Evolutionary conservation across 306 rosid genomes (phyloP).

Genomic region (Trichosanthes truncata): DNA sequence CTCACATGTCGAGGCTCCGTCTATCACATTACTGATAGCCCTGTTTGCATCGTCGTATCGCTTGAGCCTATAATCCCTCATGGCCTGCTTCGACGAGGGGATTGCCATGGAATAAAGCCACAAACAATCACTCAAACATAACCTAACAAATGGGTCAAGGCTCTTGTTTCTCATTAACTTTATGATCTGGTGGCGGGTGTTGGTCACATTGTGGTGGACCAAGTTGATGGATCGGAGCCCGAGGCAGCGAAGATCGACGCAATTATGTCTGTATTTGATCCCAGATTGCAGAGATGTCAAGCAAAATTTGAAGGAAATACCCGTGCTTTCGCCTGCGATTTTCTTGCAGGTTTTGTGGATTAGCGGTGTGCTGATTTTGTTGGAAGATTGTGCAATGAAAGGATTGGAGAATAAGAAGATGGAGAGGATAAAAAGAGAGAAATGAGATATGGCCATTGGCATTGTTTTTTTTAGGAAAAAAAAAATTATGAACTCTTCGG

Average conservation of each 20-base stretch:
- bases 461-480: not conserved
- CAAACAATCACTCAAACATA: constrained; percentile 41
- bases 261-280: not conserved
- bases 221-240: constrained; percentile 12
- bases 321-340: not conserved
- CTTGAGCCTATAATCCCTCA: constrained; percentile 26
- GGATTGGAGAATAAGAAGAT: not conserved
- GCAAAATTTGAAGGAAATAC: constrained; percentile 9
- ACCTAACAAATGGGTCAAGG: constrained; percentile 4
- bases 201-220: not conserved
- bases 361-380: not conserved
- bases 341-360: constrained; percentile 5
- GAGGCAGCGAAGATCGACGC: constrained; percentile 8
- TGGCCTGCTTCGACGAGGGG: constrained; percentile 23
- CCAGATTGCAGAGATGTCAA: constrained; percentile 1
- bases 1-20: constrained; percentile 38
- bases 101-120: constrained; percentile 37
- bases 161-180: constrained; percentile 14
- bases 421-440: not conserved
- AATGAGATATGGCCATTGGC: not conserved
- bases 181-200: not conserved
- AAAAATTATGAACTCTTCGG: too few species aligned
- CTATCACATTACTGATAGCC: constrained; percentile 41
- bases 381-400: too few species aligned
- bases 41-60: constrained; percentile 17